phyloP scores from a whole-genome alignment of 441 rosid species.

The Populus trichocarpa region DNA sequence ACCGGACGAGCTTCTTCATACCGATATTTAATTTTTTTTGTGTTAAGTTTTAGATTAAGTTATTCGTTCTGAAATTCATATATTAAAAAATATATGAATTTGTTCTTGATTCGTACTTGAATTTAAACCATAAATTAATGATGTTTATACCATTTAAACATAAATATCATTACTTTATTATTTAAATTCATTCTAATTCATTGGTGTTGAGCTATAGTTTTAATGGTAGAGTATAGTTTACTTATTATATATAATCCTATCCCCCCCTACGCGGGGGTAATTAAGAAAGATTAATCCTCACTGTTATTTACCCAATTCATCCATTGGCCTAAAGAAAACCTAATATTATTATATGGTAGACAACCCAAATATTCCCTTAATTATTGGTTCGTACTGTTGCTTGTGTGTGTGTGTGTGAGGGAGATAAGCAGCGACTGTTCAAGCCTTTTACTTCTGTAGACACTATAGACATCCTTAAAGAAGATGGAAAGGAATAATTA shows the following conservation, averaged over 20 bases:
- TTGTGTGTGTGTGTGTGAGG: conserved; percentile 3
- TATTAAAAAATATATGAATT: too few relatives aligned
- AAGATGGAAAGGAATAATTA: conserved; percentile 23
- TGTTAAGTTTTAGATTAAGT: neutral
- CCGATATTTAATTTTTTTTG: too few relatives aligned
- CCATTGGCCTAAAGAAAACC: neutral
- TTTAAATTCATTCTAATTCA: neutral
- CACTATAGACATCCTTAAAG: conserved; percentile 4
- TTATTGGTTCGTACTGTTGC: neutral
- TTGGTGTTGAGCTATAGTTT: neutral
- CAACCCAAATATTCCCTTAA: conserved; percentile 10
- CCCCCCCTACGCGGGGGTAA: neutral
- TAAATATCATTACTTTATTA: too few relatives aligned
- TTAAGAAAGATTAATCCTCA: neutral
- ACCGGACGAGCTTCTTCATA: neutral
- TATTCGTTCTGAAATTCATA: too few relatives aligned
- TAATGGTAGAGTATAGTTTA: neutral
- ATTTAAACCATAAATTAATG: too few relatives aligned
- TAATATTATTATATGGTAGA: neutral
- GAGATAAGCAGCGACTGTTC: conserved; percentile 4
- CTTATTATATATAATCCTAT: neutral
- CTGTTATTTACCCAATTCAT: neutral
- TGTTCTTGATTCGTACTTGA: neutral
- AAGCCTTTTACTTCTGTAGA: conserved; percentile 9
- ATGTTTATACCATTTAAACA: too few relatives aligned